Base-by-base conservation (phyloP, 2,329 filamentous ascomycete species). In the Verticillium longisporum region DNA sequence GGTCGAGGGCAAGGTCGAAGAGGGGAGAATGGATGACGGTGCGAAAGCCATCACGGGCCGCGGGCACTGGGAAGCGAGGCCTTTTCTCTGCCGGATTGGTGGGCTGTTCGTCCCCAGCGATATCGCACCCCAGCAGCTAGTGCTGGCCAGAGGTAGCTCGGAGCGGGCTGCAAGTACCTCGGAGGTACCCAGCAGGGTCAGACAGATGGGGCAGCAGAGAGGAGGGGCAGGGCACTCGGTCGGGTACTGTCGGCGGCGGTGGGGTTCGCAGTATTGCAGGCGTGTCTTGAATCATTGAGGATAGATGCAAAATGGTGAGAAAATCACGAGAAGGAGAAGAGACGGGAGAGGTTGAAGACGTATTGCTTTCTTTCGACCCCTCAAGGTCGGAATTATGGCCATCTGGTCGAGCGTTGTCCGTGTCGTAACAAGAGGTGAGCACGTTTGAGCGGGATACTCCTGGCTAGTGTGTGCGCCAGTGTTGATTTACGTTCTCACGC, bases 11-110 rank as follows among this genome's bases (percentile, higher is more conserved):
- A 3, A 50, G 45, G 45, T 50, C 45, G 60, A 53, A 56, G 60
- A 61, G 55, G 54, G 32, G 55, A 60, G 55, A 37, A 57, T 60
- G 60, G 57, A 64, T 63, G 63, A 60, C 61, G 38, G 55, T 37
- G 61, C 56, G 37, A 62, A 36, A 38, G 62, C 54, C 63, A 64
- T 64, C 58, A 55, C 64, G 62, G 59, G 18, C 45, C 45, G 45
- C 62, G 63, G 57, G 57, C 55, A 64, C 45, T 21, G 45, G 45
- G 45, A 10, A 21, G 54, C 33, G 31, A 37, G 55, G 59, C 55
- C 56, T 60, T 56, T 60, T 58, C 37, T 45, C 56, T 38, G 55
- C 45, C 45, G 56, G 45, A 50, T 41, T 38, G 37, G 56, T 58
- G 56, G 56, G 56, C 56, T 58, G 56, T 50, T 50, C 33, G 45